phyloP scores from a whole-genome alignment of 2,329 filamentous ascomycete genomes.

The Penicillium olsonii region DNA sequence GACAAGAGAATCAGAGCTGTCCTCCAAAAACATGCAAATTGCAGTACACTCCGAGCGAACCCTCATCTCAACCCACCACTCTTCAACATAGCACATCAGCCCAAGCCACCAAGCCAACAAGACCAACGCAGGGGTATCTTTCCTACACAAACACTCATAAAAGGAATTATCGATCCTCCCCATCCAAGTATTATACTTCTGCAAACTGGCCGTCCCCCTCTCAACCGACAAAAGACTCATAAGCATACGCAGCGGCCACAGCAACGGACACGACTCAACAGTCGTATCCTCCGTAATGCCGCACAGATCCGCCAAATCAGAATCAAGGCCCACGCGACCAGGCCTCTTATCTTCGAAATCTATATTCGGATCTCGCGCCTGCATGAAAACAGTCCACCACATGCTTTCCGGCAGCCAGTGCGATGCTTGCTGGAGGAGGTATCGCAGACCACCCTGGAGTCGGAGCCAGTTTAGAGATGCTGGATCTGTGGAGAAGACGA shows the following conservation, averaged over 20 bases:
- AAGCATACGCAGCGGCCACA: constrained; percentile 40
- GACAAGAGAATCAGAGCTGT: constrained; percentile 29
- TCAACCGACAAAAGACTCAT: constrained; percentile 33
- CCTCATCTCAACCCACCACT: constrained; percentile 36
- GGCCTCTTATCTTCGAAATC: constrained; percentile 31
- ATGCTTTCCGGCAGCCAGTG: constrained; percentile 35
- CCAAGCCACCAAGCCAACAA: constrained; percentile 40
- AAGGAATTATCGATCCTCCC: constrained; percentile 34
- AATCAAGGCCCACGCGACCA: constrained; percentile 31
- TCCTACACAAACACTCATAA: constrained; percentile 29
- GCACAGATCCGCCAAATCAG: constrained; percentile 37
- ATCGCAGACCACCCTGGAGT: constrained; percentile 37
- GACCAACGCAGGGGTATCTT: constrained; percentile 35
- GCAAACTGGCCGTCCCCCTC: constrained; percentile 21
- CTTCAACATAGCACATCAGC: constrained; percentile 25
- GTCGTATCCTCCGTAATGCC: constrained; percentile 33
- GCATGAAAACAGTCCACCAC: constrained; percentile 36
- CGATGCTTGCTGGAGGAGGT: constrained; percentile 28
- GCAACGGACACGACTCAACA: constrained; percentile 35
- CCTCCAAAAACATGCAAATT: constrained; percentile 40
- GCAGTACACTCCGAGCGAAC: constrained; percentile 38
- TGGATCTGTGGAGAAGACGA: constrained; percentile 37
- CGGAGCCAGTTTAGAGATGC: constrained; percentile 38
- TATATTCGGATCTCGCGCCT: constrained; percentile 22
- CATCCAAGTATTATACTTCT: constrained; percentile 36